These are phyloP conservation scores for Huntiella bhutanensis DNA, from an alignment of 2,329 filamentous ascomycete species.

Conservation along the genomic window DNA sequence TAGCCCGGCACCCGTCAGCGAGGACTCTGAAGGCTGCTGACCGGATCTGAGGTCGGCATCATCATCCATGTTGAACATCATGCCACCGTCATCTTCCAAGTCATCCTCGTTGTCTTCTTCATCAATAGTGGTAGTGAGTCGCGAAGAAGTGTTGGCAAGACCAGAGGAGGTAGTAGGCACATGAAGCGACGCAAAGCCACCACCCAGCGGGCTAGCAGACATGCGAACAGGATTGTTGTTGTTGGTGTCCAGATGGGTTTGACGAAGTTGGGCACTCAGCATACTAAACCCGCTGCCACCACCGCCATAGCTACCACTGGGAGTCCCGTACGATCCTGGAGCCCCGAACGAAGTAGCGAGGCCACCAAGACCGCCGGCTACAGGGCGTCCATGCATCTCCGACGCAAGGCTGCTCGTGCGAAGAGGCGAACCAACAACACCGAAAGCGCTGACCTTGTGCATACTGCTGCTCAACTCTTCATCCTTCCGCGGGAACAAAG, in stretches of 20 bases:
- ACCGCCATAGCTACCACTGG: conserved; percentile 3
- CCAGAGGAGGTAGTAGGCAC: not conserved
- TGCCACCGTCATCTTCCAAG: conserved; percentile 1
- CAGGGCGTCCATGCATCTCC: conserved; percentile 16
- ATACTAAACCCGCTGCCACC: conserved; percentile 8
- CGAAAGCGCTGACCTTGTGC: conserved; percentile 34
- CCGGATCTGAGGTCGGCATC: not conserved
- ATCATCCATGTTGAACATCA: conserved; percentile 12
- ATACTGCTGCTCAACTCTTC: conserved; percentile 23
- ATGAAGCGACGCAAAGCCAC: not conserved
- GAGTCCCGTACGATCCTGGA: conserved; percentile 2
- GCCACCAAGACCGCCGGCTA: not conserved
- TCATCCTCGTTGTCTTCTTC: conserved; percentile 7
- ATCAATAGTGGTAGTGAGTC: conserved; percentile 10
- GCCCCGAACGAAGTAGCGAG: not conserved
- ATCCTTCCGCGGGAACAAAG: conserved; percentile 40
- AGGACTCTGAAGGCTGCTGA: not conserved
- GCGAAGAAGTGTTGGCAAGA: conserved; percentile 1
- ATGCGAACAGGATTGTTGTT: not conserved
- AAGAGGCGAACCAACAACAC: conserved; percentile 46
- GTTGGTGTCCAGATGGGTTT: conserved; percentile 6
- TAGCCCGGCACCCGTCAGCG: not conserved
- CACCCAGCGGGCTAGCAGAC: conserved; percentile 3
- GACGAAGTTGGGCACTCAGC: conserved; percentile 8
- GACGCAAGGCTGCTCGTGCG: conserved; percentile 43